phyloP scores from a whole-genome alignment of 306 rosid genomes.

The Prunus padus region DNA sequence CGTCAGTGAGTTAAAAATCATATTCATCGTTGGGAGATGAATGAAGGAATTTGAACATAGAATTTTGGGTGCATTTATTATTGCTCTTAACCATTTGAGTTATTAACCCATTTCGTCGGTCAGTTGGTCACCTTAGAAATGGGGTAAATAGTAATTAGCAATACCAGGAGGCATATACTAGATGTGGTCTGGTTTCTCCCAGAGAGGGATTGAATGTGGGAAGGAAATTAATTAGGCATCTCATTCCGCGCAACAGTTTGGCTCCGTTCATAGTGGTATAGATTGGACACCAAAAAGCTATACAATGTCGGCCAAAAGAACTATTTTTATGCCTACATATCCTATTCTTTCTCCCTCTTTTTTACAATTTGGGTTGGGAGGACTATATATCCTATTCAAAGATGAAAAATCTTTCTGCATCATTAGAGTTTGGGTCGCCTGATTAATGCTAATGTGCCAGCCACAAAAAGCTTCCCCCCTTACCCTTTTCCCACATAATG shows the following conservation, averaged over 20 bases:
- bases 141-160: background rate
- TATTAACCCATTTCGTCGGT: too few species aligned
- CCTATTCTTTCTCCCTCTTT: background rate
- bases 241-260: constrained; percentile 7
- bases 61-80: too few species aligned
- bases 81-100: too few species aligned
- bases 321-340: background rate
- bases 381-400: background rate
- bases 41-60: too few species aligned
- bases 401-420: constrained; percentile 1
- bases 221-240: constrained; percentile 18
- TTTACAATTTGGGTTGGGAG: too few species aligned
- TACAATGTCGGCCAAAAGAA: constrained; percentile 33
- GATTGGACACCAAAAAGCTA: constrained; percentile 23
- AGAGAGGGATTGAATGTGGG: background rate
- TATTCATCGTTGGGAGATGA: too few species aligned
- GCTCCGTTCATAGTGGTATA: constrained; percentile 33
- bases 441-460: background rate
- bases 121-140: background rate
- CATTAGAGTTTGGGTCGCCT: constrained; percentile 2
- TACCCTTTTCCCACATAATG: background rate
- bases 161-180: background rate
- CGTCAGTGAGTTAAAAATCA: too few species aligned
- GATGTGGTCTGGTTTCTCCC: background rate
- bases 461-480: background rate